phyloP scores from a whole-genome alignment of 495 filamentous ascomycete species.

The Neurospora discreta region DNA sequence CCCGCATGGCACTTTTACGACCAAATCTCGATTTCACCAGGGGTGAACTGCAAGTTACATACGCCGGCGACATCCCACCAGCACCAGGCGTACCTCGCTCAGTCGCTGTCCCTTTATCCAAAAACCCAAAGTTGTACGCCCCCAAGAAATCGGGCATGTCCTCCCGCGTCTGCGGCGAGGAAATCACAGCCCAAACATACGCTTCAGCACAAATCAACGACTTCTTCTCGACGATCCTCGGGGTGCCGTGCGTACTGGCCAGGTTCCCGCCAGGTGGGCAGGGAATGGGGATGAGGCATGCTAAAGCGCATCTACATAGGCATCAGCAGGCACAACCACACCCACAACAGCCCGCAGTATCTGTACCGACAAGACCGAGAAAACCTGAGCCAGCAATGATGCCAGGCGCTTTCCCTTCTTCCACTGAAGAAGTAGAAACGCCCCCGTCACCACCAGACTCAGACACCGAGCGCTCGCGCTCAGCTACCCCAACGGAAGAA shows the following conservation, averaged over 20 bases:
- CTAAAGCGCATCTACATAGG: slow-evolving; percentile 52
- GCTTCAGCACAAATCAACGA: slow-evolving; percentile 46
- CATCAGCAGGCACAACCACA: no score
- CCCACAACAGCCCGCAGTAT: no score
- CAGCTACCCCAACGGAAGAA: neutral
- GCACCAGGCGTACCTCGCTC: slow-evolving; percentile 23
- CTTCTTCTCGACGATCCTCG: slow-evolving; percentile 65
- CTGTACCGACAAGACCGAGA: no score
- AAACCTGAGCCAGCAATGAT: no score
- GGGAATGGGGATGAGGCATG: slow-evolving; percentile 46
- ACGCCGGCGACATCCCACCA: slow-evolving; percentile 23
- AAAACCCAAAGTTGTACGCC: slow-evolving; percentile 39
- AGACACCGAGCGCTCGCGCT: slow-evolving; percentile 26
- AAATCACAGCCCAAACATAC: slow-evolving; percentile 58
- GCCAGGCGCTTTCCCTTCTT: slow-evolving; percentile 45
- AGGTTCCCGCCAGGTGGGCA: slow-evolving; percentile 57
- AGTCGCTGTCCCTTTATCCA: slow-evolving; percentile 54
- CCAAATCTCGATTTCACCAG: slow-evolving; percentile 54
- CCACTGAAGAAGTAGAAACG: neutral
- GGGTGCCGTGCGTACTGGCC: slow-evolving; percentile 68
- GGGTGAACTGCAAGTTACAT: slow-evolving; percentile 41
- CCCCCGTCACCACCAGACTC: slow-evolving; percentile 39
- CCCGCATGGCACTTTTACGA: slow-evolving; percentile 68
- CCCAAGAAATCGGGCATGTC: slow-evolving; percentile 7
- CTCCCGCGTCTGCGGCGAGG: slow-evolving; percentile 71